These are phyloP conservation scores for Stachybotrys echinatus DNA, from an alignment of 2,329 filamentous ascomycete species.

Conservation along the genomic window DNA sequence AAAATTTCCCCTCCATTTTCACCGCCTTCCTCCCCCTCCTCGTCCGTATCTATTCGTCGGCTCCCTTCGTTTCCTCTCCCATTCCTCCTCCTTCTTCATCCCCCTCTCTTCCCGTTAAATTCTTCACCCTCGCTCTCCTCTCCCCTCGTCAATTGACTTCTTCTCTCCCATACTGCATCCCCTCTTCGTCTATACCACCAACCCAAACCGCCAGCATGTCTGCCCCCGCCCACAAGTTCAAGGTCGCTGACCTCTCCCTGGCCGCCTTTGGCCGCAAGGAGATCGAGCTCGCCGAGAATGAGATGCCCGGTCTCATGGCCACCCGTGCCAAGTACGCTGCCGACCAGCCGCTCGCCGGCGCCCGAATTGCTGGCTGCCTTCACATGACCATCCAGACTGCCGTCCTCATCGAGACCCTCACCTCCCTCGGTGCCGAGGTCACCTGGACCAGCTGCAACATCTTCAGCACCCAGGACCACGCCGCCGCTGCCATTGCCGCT, in stretches of 20 bases:
- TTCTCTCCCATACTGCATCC: constrained; percentile 10
- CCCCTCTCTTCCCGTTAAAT: constrained; percentile 10
- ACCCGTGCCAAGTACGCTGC: constrained; percentile 85
- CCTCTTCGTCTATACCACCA: constrained; percentile 9
- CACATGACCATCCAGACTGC: constrained; percentile 99
- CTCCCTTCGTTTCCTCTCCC: constrained; percentile 3
- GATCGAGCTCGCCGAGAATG: constrained; percentile 94
- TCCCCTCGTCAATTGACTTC: too few species aligned
- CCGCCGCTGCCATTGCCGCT: constrained; percentile 93
- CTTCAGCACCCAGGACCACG: constrained; percentile 98
- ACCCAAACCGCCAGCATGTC: constrained; percentile 41
- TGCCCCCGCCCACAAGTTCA: constrained; percentile 89
- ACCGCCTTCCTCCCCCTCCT: constrained; percentile 1
- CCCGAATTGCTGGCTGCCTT: constrained; percentile 94
- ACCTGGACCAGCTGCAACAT: constrained; percentile 99
- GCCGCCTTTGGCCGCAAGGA: constrained; percentile 98
- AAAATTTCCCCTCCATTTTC: constrained; percentile 9
- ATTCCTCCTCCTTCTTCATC: constrained; percentile 12
- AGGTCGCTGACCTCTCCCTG: constrained; percentile 97
- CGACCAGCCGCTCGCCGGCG: constrained; percentile 91
- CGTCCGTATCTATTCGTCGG: neutral
- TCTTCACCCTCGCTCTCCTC: too few species aligned
- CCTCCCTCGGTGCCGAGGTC: constrained; percentile 90
- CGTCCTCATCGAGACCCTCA: constrained; percentile 97
- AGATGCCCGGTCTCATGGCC: constrained; percentile 97